Evolutionary conservation across 106 monocot genomes (phyloP).

Genomic region (Dendrobium chrysotoxum): DNA sequence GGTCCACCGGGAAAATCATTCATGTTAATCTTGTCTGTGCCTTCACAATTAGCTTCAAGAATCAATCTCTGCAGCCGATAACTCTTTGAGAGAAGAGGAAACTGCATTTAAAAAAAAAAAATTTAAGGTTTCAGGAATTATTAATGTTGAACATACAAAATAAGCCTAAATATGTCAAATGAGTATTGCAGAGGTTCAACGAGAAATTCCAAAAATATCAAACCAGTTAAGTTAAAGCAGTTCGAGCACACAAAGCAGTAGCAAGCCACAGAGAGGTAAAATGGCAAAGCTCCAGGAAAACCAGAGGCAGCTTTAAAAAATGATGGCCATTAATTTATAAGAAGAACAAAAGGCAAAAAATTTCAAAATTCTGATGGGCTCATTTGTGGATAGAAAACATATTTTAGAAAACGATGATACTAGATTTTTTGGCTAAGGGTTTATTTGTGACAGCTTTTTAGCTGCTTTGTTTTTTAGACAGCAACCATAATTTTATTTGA

Average conservation of each 20-base stretch:
- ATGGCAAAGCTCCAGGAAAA: no score
- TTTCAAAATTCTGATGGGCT: background rate
- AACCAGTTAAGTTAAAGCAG: background rate
- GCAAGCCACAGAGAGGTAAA: no score
- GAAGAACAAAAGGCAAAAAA: background rate
- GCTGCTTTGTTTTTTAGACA: no score
- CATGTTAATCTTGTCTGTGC: constrained; percentile 37
- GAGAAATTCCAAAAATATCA: background rate
- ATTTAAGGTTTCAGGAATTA: background rate
- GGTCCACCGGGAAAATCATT: constrained; percentile 70
- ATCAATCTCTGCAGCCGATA: constrained; percentile 43
- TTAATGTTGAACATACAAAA: background rate
- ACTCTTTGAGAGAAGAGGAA: constrained; percentile 89
- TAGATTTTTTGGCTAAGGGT: no score
- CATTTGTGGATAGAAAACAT: no score
- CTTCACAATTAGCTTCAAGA: constrained; percentile 37
- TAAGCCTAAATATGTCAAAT: background rate
- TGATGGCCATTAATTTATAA: no score
- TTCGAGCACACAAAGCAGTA: background rate
- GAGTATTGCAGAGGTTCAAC: background rate
- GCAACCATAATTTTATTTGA: no score
- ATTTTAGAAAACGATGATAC: no score
- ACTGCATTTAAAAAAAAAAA: constrained; percentile 34
- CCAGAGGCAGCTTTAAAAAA: no score
- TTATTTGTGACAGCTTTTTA: no score